Conservation (phyloP, 345 rosid species). For the Salix dunnii region DNA sequence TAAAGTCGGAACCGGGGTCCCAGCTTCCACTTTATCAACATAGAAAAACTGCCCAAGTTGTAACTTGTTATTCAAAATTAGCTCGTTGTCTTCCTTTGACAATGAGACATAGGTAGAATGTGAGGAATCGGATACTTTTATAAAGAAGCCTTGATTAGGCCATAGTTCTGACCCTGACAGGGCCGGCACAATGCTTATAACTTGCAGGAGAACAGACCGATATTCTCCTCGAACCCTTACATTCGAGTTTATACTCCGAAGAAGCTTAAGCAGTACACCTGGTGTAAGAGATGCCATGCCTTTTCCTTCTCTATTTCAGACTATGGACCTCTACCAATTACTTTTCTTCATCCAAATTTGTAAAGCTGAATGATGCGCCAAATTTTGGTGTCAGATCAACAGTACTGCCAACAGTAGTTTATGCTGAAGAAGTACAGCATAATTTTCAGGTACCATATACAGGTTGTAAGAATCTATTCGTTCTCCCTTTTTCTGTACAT, state of each 20-base stretch:
- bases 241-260: conserved; percentile 64
- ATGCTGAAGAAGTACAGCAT: neutral
- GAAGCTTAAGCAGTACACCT: conserved; percentile 75
- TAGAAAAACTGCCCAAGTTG: conserved; percentile 90
- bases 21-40: conserved; percentile 62
- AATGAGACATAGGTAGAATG: conserved; percentile 81
- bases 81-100: conserved; percentile 74
- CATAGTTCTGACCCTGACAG: conserved; percentile 81
- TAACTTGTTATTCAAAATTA: conserved; percentile 71
- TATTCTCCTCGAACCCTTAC: conserved; percentile 74
- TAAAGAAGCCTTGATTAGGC: conserved; percentile 92
- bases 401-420: neutral
- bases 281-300: conserved; percentile 82
- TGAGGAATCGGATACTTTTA: conserved; percentile 87
- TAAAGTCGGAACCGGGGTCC: conserved; percentile 77
- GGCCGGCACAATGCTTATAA: conserved; percentile 88
- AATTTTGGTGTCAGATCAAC: neutral
- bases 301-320: neutral
- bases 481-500: neutral
- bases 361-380: neutral
- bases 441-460: neutral
- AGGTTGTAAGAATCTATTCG: neutral
- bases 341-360: neutral
- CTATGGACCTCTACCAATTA: neutral
- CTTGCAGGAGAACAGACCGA: conserved; percentile 79